Base-by-base conservation (phyloP, 2,329 filamentous ascomycete genomes). In the Colletotrichum spaethianum region DNA sequence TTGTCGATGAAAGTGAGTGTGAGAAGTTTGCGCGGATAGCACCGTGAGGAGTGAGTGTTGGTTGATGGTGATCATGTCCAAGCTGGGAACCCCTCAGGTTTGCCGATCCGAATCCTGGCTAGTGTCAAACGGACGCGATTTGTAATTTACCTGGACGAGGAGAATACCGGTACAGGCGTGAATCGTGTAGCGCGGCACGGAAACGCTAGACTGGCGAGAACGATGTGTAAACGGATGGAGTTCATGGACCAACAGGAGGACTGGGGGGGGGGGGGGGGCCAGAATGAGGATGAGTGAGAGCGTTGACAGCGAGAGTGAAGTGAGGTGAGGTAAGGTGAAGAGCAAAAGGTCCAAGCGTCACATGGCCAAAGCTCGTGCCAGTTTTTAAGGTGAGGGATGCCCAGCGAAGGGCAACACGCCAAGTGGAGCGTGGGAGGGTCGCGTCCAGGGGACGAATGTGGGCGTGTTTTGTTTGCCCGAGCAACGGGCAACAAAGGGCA, bases 391-490 rank as follows among this genome's bases (percentile, higher is more conserved):
- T 60, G 55, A 60, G n/a, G n/a, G 23, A 16, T 55, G 46, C 53
- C 44, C 28, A 62, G 36, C 23, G 53, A 40, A 20, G 44, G 31
- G n/a, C 44, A 52, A 28, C 33, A 38, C 60, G 33, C 56, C 50
- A 63, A 57, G 69, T 72, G 69, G 70, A 42, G 33, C 57, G 26
- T 36, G 52, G 48, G 31, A 69, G 52, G 55, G 63, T 67, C 68
- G 62, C 67, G 67, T 46, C 46, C 53, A 66, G 61, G 61, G 42
- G 26, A 46, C 62, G 26, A 56, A 44, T 44, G 55, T 56, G 68
- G 63, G 48, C 68, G 63, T 33, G 65, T 69, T 70, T 69, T 69
- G 70, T 69, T 72, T 72, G 70, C 52, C 65, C 52, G 70, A 72
- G 70, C 70, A 72, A 72, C 70, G 62, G 12, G 50, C 60, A 52